Conservation (phyloP, 192 early-diverging fungal genomes). For the Oehlia diaphana region DNA sequence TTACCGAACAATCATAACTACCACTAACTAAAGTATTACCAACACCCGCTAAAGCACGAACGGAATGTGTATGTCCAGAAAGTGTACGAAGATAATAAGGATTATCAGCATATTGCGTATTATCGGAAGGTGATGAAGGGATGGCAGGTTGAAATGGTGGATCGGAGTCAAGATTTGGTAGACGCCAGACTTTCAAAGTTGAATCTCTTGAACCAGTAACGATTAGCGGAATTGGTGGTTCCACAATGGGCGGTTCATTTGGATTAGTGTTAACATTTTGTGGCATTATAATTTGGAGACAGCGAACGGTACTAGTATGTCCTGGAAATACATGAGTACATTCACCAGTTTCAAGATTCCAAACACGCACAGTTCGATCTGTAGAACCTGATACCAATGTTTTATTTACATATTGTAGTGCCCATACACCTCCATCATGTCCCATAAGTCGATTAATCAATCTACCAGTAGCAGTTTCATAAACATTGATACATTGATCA, state of each 20-base stretch:
- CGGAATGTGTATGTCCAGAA: constrained; percentile 85
- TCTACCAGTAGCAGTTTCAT: constrained; percentile 82
- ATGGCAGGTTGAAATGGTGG: constrained; percentile 39
- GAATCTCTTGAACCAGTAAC: constrained; percentile 96
- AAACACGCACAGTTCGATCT: constrained; percentile 92
- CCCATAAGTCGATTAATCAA: constrained; percentile 73
- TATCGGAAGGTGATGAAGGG: constrained; percentile 30
- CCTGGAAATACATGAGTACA: constrained; percentile 95
- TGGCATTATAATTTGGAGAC: constrained; percentile 85
- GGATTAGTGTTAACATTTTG: constrained; percentile 53
- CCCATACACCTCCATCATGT: constrained; percentile 98
- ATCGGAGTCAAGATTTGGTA: constrained; percentile 72
- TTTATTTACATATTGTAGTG: constrained; percentile 85
- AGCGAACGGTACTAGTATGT: constrained; percentile 93
- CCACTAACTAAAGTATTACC: constrained; percentile 89
- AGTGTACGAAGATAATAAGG: constrained; percentile 84
- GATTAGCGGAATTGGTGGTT: constrained; percentile 78
- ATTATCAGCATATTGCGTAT: constrained; percentile 43
- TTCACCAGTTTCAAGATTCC: constrained; percentile 88
- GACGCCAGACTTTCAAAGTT: constrained; percentile 88
- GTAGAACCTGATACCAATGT: constrained; percentile 94
- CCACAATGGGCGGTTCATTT: constrained; percentile 43
- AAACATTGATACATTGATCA: constrained; percentile 91
- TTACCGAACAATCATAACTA: constrained; percentile 87
- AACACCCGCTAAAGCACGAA: constrained; percentile 89